A percentile compares a stretch with the other conserved stretches of the same genome.
Evolutionary conservation across 441 rosid species (phyloP).

Genomic region (Capsella rubella): DNA sequence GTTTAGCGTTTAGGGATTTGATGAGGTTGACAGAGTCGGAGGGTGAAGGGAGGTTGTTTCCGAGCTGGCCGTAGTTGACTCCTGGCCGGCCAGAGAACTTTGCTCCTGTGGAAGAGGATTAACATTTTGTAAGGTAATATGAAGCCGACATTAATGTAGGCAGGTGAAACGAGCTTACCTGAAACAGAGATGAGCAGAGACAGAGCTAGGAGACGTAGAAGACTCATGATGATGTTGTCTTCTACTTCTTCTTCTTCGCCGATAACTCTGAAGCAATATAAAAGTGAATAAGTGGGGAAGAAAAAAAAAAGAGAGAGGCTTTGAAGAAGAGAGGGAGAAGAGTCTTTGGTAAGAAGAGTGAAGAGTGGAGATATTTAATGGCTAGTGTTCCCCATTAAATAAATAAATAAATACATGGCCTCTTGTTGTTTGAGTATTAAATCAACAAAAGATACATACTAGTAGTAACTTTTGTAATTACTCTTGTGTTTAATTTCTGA

Average conservation of each 20-base stretch:
- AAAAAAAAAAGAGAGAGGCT: background rate
- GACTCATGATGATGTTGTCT: slow-evolving; percentile 33
- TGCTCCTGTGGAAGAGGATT: slow-evolving; percentile 54
- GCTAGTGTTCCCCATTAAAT: slow-evolving; percentile 22
- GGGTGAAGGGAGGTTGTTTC: slow-evolving; percentile 82
- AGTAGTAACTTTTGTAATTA: background rate
- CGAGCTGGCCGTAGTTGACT: slow-evolving; percentile 81
- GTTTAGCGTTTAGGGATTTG: slow-evolving; percentile 65
- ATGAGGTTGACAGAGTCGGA: slow-evolving; percentile 60
- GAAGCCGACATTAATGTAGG: slow-evolving; percentile 2
- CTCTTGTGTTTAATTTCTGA: background rate
- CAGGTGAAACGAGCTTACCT: slow-evolving; percentile 33
- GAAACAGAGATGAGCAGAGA: slow-evolving; percentile 50
- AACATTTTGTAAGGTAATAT: background rate
- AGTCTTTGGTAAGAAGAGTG: slow-evolving; percentile 27
- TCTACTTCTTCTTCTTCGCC: slow-evolving; percentile 14
- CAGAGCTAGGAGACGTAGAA: slow-evolving; percentile 47
- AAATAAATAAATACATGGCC: background rate
- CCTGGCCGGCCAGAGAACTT: slow-evolving; percentile 69
- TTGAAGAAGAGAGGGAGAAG: slow-evolving; percentile 3
- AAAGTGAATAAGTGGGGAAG: background rate
- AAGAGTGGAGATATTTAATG: slow-evolving; percentile 39
- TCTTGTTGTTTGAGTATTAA: slow-evolving; percentile 1
- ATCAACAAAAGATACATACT: slow-evolving; percentile 2
- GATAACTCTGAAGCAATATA: slow-evolving; percentile 4